Evolutionary conservation across 2,329 filamentous ascomycete genomes (phyloP).

Genomic region (Epichloe gansuensis): DNA sequence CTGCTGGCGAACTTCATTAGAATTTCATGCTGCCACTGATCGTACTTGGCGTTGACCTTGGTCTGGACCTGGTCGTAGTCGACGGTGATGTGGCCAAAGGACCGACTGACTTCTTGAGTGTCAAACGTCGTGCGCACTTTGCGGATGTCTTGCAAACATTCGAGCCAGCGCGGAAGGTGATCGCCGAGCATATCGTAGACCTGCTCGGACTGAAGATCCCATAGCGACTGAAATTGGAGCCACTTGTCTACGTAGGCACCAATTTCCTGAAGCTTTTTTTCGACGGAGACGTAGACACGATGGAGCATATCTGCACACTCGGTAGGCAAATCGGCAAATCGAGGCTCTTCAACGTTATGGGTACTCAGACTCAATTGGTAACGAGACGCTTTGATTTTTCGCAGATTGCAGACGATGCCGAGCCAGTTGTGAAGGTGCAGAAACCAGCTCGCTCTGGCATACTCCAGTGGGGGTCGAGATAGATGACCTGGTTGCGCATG

Average conservation of each 20-base stretch:
- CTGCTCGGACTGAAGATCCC: conserved; percentile 93
- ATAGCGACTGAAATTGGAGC: conserved; percentile 96
- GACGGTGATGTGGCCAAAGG: conserved; percentile 87
- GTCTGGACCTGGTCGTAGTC: conserved; percentile 98
- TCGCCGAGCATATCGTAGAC: conserved; percentile 89
- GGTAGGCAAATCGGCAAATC: conserved; percentile 75
- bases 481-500: conserved; percentile 97
- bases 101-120: conserved; percentile 83
- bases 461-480: conserved; percentile 90
- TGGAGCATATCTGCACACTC: conserved; percentile 70
- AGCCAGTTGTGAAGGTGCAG: conserved; percentile 88
- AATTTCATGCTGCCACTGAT: conserved; percentile 98
- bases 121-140: conserved; percentile 95
- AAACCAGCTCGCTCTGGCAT: conserved; percentile 87
- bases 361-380: conserved; percentile 82
- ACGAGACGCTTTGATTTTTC: conserved; percentile 86
- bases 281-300: conserved; percentile 71
- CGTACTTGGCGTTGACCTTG: conserved; percentile 97
- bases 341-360: conserved; percentile 48
- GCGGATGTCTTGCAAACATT: conserved; percentile 91
- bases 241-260: conserved; percentile 89
- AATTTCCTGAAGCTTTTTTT: conserved; percentile 70
- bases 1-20: conserved; percentile 84
- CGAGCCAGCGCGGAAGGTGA: conserved; percentile 83
- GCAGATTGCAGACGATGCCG: conserved; percentile 79